A percentile compares a stretch with the other conserved stretches of the same genome.
Conservation (phyloP, 2,329 filamentous ascomycete species). For the Aspergillus pseudotamarii region DNA sequence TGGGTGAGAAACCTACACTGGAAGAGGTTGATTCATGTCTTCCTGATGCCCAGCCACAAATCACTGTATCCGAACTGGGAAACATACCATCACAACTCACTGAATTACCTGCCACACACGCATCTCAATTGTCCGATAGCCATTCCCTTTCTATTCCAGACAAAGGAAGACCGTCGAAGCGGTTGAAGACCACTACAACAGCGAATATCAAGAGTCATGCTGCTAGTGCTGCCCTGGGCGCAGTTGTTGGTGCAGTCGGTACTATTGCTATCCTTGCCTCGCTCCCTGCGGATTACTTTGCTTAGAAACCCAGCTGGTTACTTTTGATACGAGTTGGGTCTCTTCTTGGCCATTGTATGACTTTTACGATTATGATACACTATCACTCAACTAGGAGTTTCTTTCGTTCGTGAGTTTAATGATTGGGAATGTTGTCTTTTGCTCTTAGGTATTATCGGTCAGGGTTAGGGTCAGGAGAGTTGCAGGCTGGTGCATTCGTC, state of each 20-base stretch:
- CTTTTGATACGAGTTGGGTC: neutral
- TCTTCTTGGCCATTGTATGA: neutral
- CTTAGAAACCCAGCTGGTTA: slow-evolving; percentile 22
- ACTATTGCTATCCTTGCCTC: slow-evolving; percentile 45
- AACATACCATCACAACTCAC: slow-evolving; percentile 8
- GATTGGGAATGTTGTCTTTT: slow-evolving; percentile 6
- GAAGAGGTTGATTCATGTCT: slow-evolving; percentile 13
- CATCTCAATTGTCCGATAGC: slow-evolving; percentile 15
- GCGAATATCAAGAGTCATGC: slow-evolving; percentile 39
- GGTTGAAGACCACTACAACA: slow-evolving; percentile 26
- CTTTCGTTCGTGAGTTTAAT: slow-evolving; percentile 1
- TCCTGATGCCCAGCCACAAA: slow-evolving; percentile 31
- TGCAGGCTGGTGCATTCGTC: neutral
- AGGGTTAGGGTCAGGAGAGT: neutral
- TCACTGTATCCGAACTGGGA: slow-evolving; percentile 14
- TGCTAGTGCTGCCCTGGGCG: slow-evolving; percentile 43
- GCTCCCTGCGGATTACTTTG: slow-evolving; percentile 47
- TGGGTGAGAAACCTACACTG: neutral
- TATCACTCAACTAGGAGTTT: neutral
- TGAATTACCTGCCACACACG: slow-evolving; percentile 1
- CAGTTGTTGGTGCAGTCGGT: slow-evolving; percentile 45
- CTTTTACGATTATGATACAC: slow-evolving; percentile 7
- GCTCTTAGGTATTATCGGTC: neutral
- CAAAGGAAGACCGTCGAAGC: slow-evolving; percentile 31
- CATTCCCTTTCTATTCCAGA: slow-evolving; percentile 17